Percentiles rank a stretch among this genome's conserved stretches.
Evolutionary conservation across 768 basidiomycete genomes (phyloP).

Genomic region (Boletus insuetus): DNA sequence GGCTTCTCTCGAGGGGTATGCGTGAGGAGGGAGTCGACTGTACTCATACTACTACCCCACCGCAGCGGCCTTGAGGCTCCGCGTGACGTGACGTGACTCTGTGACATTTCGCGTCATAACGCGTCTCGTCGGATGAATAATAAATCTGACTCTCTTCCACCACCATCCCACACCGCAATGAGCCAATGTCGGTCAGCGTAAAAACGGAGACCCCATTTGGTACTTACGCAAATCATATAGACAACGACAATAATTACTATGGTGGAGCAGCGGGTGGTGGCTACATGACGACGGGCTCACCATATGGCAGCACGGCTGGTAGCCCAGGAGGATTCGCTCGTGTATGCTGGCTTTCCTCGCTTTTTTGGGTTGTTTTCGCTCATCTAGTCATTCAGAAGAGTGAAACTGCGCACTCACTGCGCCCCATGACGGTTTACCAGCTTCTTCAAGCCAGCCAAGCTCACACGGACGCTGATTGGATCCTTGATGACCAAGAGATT

Average conservation of each 20-base stretch:
- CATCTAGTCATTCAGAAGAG: slow-evolving; percentile 28
- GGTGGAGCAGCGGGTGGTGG: slow-evolving; percentile 49
- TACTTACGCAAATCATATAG: slow-evolving; percentile 14
- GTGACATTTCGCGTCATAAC: slow-evolving; percentile 30
- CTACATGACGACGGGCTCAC: slow-evolving; percentile 58
- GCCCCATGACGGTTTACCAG: slow-evolving; percentile 79
- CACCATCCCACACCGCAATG: slow-evolving; percentile 29
- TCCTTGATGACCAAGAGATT: slow-evolving; percentile 74
- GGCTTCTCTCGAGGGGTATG: too few relatives aligned
- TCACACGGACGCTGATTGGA: slow-evolving; percentile 88
- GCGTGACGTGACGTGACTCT: slow-evolving; percentile 14
- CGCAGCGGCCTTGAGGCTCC: not conserved
- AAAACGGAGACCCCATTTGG: not conserved
- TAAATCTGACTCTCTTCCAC: not conserved
- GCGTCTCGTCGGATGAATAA: slow-evolving; percentile 16
- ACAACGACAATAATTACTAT: slow-evolving; percentile 42
- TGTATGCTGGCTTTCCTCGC: slow-evolving; percentile 28
- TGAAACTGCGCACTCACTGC: slow-evolving; percentile 45
- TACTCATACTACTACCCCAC: too few relatives aligned
- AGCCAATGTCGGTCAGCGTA: slow-evolving; percentile 39
- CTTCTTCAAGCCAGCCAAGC: slow-evolving; percentile 73
- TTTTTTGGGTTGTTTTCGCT: not conserved
- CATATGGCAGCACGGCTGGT: slow-evolving; percentile 50
- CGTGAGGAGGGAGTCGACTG: too few relatives aligned
- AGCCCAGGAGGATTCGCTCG: slow-evolving; percentile 57